Conservation (phyloP, 257 asterid genomes). For the Sherardia arvensis region DNA sequence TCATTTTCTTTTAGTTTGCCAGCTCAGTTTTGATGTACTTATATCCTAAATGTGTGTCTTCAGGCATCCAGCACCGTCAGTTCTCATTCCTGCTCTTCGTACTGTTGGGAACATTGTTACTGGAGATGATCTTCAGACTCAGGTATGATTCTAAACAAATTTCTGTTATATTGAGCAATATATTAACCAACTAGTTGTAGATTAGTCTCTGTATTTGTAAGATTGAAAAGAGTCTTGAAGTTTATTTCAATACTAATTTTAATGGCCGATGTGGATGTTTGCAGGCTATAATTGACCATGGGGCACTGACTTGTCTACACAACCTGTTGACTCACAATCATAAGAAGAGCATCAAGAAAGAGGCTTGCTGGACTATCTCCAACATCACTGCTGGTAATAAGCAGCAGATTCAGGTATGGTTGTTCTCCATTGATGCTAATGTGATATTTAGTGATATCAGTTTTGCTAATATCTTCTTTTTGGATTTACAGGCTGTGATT, state of each 20-base stretch:
- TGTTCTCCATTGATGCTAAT: too few species aligned
- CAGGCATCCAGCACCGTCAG: slow-evolving; percentile 80
- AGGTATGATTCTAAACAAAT: slow-evolving; percentile 32
- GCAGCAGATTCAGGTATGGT: slow-evolving; percentile 68
- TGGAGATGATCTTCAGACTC: slow-evolving; percentile 93
- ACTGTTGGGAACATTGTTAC: slow-evolving; percentile 92
- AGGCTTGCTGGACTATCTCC: slow-evolving; percentile 86
- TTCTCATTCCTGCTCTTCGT: slow-evolving; percentile 80
- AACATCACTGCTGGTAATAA: slow-evolving; percentile 79
- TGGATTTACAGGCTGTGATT: slow-evolving; percentile 41
- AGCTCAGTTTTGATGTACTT: too few species aligned
- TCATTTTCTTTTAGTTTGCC: neutral
- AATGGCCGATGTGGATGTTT: neutral
- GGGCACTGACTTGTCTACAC: slow-evolving; percentile 43
- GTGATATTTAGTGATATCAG: neutral
- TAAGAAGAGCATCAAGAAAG: slow-evolving; percentile 77
- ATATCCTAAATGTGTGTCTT: slow-evolving; percentile 9
- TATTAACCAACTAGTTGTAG: too few species aligned
- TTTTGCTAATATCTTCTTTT: neutral
- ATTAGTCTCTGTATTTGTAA: too few species aligned
- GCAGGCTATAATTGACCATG: slow-evolving; percentile 49
- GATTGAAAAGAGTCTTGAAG: neutral
- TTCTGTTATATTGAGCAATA: neutral
- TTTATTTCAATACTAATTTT: neutral
- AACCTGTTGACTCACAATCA: slow-evolving; percentile 46